Conservation (phyloP, 1,284 basidiomycete genomes). For the Neotropicomus parvogracilis region DNA sequence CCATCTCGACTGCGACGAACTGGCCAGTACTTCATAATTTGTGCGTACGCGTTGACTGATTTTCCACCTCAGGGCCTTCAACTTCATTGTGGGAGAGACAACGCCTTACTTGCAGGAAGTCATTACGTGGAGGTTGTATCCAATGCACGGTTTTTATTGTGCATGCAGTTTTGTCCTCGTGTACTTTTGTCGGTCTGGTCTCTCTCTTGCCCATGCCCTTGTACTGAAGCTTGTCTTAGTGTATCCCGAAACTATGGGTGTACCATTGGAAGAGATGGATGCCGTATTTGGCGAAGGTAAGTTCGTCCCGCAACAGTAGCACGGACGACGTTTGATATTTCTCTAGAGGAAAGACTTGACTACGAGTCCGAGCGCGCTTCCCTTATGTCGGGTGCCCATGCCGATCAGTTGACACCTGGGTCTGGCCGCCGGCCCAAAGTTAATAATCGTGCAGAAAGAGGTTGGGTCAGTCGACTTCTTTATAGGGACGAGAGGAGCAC, state of each 20-base stretch:
- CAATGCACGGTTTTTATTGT: slow-evolving; percentile 96
- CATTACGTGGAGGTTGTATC: slow-evolving; percentile 92
- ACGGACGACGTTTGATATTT: slow-evolving; percentile 29
- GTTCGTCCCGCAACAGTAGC: background rate
- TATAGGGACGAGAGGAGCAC: slow-evolving; percentile 42
- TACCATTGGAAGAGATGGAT: slow-evolving; percentile 81
- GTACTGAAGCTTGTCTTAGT: slow-evolving; percentile 40
- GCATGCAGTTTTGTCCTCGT: slow-evolving; percentile 82
- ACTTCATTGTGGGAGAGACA: slow-evolving; percentile 85
- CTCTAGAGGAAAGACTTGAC: slow-evolving; percentile 57
- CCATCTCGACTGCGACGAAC: slow-evolving; percentile 82
- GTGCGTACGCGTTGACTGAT: slow-evolving; percentile 33
- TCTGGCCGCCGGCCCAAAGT: slow-evolving; percentile 28
- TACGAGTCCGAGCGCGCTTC: slow-evolving; percentile 71
- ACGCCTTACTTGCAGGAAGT: slow-evolving; percentile 88
- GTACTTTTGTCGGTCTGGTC: slow-evolving; percentile 60
- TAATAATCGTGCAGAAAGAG: slow-evolving; percentile 25
- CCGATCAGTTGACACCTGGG: slow-evolving; percentile 37
- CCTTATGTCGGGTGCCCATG: slow-evolving; percentile 42
- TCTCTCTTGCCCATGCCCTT: background rate
- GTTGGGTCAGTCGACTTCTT: slow-evolving; percentile 53
- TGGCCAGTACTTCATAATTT: slow-evolving; percentile 21
- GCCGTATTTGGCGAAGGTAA: slow-evolving; percentile 77
- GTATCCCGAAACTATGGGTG: slow-evolving; percentile 79
- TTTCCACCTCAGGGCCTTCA: slow-evolving; percentile 65